phyloP scores from a whole-genome alignment of 768 basidiomycete genomes.

The Hericium erinaceus region DNA sequence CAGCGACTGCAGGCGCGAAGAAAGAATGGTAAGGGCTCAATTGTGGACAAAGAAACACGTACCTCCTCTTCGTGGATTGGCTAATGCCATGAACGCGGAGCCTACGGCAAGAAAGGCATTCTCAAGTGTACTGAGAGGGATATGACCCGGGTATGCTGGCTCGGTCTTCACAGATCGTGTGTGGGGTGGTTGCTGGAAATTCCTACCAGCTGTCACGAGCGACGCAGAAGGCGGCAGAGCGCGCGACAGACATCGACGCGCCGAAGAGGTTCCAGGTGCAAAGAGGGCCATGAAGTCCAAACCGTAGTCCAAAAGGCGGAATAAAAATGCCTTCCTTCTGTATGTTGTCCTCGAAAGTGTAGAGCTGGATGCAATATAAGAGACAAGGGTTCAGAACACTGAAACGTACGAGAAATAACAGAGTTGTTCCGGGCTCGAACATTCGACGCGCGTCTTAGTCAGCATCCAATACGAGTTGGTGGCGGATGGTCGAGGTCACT shows the following conservation, averaged over 20 bases:
- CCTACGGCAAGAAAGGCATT: conserved; percentile 81
- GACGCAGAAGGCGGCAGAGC: neutral
- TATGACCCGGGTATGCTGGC: conserved; percentile 67
- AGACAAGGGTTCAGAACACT: too few species aligned
- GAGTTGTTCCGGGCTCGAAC: too few species aligned
- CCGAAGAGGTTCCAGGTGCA: neutral
- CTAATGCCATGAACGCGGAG: conserved; percentile 72
- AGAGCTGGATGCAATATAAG: neutral
- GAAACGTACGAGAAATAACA: too few species aligned
- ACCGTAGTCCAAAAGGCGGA: too few species aligned
- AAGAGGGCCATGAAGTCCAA: neutral
- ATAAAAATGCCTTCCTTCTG: neutral
- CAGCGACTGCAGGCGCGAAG: neutral
- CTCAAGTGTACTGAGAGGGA: conserved; percentile 76
- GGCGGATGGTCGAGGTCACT: neutral
- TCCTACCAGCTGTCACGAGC: neutral
- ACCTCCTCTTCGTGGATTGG: conserved; percentile 82
- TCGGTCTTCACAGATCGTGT: conserved; percentile 10
- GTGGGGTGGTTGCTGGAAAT: neutral
- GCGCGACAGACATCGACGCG: neutral
- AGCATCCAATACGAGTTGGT: too few species aligned
- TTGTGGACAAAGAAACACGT: conserved; percentile 19
- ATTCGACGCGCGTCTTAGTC: too few species aligned
- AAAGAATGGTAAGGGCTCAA: neutral
- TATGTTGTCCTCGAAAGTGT: neutral